Conservation (phyloP, 2,329 filamentous ascomycete genomes). For the Aphanoascus verrucosus region DNA sequence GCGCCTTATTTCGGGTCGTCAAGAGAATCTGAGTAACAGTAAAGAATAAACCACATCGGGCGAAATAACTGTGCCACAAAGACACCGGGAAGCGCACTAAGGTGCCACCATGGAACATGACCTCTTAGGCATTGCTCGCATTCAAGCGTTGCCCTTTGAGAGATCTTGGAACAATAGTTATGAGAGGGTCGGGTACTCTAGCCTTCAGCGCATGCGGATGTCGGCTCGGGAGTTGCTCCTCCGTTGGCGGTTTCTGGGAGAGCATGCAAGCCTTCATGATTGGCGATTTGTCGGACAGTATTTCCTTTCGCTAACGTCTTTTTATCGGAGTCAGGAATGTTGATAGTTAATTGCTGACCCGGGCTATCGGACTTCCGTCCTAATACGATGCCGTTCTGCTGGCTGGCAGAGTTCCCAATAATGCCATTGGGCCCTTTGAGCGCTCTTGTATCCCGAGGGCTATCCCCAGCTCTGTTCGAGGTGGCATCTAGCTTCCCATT, state of each 20-base stretch:
- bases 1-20: neutral
- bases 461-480: neutral
- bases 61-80: neutral
- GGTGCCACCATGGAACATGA: neutral
- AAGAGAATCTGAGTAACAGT: neutral
- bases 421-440: neutral
- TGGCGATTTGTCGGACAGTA: neutral
- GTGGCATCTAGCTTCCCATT: neutral
- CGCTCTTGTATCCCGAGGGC: neutral
- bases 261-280: neutral
- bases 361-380: neutral
- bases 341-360: neutral
- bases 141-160: too few relatives aligned
- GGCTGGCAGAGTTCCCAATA: neutral
- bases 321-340: neutral
- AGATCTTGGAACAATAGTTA: too few relatives aligned
- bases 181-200: neutral
- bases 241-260: neutral
- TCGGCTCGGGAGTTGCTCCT: neutral
- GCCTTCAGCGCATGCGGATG: neutral
- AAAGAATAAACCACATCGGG: neutral
- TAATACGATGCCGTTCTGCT: neutral
- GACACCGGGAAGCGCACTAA: neutral
- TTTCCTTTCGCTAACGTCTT: neutral
- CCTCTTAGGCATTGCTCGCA: neutral